phyloP scores from a whole-genome alignment of 345 rosid genomes.

The Populus simonii region DNA sequence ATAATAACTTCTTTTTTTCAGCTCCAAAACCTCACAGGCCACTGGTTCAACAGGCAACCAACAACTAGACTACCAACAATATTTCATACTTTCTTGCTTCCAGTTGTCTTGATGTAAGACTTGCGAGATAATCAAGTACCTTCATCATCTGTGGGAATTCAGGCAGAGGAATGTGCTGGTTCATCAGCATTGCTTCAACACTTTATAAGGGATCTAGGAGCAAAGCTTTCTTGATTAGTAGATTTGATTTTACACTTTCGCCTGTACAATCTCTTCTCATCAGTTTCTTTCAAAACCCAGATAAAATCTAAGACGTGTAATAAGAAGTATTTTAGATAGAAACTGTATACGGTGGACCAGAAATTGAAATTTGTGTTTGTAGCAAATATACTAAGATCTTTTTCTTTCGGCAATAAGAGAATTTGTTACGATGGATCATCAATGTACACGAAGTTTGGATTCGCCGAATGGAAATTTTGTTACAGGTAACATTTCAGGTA shows the following conservation, averaged over 20 bases:
- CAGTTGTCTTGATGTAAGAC: neutral
- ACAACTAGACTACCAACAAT: neutral
- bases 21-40: slow-evolving; percentile 21
- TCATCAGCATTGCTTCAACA: neutral
- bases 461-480: neutral
- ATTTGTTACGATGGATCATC: neutral
- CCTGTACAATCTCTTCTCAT: neutral
- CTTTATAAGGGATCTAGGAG: too few species aligned
- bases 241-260: neutral
- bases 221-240: too few species aligned
- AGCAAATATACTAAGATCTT: neutral
- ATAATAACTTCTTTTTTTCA: neutral
- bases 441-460: neutral
- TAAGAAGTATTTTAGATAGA: neutral
- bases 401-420: neutral
- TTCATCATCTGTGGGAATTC: neutral
- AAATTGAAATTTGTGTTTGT: neutral
- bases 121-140: neutral
- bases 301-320: neutral
- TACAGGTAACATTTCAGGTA: neutral
- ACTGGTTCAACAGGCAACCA: slow-evolving; percentile 7
- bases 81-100: neutral
- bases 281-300: neutral
- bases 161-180: neutral
- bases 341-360: neutral